These are phyloP conservation scores for Pseudopithomyces chartarum DNA, from an alignment of 2,329 filamentous ascomycete species.

Conservation along the genomic window DNA sequence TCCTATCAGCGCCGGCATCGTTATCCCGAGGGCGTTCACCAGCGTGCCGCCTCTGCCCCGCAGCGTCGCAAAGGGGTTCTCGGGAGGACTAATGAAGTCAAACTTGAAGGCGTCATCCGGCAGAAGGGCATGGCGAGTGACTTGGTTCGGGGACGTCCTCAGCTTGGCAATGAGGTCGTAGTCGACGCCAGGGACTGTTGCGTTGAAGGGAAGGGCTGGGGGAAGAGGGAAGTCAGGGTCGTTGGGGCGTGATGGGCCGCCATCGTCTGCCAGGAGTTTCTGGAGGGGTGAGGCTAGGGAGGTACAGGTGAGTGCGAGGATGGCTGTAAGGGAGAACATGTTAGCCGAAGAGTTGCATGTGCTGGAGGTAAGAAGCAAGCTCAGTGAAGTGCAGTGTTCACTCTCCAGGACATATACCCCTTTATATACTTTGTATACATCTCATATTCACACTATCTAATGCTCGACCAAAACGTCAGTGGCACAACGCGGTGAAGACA, in stretches of 20 bases:
- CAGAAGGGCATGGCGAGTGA: conserved; percentile 10
- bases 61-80: conserved; percentile 1
- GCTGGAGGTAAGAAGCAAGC: not conserved
- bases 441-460: too few species aligned
- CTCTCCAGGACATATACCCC: too few species aligned
- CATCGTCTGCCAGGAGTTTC: not conserved
- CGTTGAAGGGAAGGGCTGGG: conserved; percentile 2
- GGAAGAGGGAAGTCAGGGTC: conserved; percentile 8
- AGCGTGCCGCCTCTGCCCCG: conserved; percentile 9
- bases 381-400: not conserved
- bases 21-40: conserved; percentile 6
- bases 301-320: not conserved
- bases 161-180: conserved; percentile 5
- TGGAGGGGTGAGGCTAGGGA: not conserved
- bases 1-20: conserved; percentile 9
- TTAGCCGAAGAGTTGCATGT: not conserved
- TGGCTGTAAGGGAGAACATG: not conserved
- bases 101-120: conserved; percentile 12
- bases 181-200: conserved; percentile 4
- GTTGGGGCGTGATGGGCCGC: not conserved
- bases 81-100: conserved; percentile 11
- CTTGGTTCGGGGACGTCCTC: conserved; percentile 3
- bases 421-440: too few species aligned
- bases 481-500: too few species aligned
- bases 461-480: too few species aligned